A percentile compares a stretch with the other conserved stretches of the same genome.
These are phyloP conservation scores for Fusarium algeriense DNA, from an alignment of 2,329 filamentous ascomycete species.

Conservation along the genomic window DNA sequence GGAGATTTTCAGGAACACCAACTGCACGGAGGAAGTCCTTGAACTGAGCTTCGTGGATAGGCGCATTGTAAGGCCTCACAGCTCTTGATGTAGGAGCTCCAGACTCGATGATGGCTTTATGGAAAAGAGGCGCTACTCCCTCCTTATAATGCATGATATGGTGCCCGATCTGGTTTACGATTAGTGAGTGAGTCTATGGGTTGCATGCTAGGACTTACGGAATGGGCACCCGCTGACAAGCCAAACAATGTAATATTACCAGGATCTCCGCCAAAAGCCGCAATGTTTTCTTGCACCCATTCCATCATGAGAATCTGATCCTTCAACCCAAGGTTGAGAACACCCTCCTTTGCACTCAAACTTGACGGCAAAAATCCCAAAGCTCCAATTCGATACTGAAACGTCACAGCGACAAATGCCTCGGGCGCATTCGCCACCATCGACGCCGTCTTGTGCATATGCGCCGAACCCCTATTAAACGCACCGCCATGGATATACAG, in stretches of 20 bases:
- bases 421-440: slow-evolving; percentile 67
- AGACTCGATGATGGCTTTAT: slow-evolving; percentile 67
- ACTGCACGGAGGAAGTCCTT: slow-evolving; percentile 39
- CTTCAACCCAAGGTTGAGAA: slow-evolving; percentile 66
- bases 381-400: slow-evolving; percentile 66
- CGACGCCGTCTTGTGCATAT: slow-evolving; percentile 70
- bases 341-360: slow-evolving; percentile 61
- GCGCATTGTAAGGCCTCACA: slow-evolving; percentile 66
- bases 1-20: slow-evolving; percentile 27
- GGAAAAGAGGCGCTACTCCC: slow-evolving; percentile 61
- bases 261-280: slow-evolving; percentile 64
- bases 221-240: slow-evolving; percentile 64
- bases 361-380: slow-evolving; percentile 73
- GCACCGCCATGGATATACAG: slow-evolving; percentile 68
- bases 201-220: slow-evolving; percentile 47
- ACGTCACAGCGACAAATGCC: slow-evolving; percentile 63
- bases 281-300: slow-evolving; percentile 68
- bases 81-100: slow-evolving; percentile 67
- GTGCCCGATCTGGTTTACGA: slow-evolving; percentile 68
- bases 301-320: slow-evolving; percentile 65
- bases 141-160: slow-evolving; percentile 67
- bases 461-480: slow-evolving; percentile 60
- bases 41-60: slow-evolving; percentile 69
- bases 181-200: background rate
- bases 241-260: slow-evolving; percentile 55